Evolutionary conservation across 192 early-diverging fungal species (phyloP).

Genomic region (Geosiphon pyriformis): DNA sequence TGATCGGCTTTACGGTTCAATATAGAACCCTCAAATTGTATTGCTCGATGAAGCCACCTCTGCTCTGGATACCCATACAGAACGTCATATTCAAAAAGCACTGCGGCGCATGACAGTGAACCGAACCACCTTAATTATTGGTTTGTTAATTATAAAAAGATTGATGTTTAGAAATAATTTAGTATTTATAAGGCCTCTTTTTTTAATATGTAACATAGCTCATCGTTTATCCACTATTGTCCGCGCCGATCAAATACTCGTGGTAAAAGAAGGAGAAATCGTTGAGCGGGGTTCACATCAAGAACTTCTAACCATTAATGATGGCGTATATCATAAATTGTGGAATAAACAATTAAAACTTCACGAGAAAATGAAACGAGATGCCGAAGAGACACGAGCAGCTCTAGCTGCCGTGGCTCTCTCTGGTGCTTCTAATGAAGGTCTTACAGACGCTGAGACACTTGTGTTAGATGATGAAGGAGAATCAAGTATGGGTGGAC

Average conservation of each 20-base stretch:
- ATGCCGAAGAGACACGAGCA: slow-evolving; percentile 1
- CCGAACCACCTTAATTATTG: slow-evolving; percentile 83
- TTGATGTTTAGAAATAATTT: no score
- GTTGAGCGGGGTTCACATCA: slow-evolving; percentile 56
- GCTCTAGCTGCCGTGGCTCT: neutral
- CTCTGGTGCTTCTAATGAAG: neutral
- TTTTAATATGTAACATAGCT: no score
- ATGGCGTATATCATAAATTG: slow-evolving; percentile 70
- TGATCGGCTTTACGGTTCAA: no score
- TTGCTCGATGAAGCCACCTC: slow-evolving; percentile 59
- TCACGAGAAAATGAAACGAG: slow-evolving; percentile 19
- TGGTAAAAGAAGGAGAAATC: slow-evolving; percentile 66
- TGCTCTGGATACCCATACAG: slow-evolving; percentile 37
- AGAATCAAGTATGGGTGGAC: neutral
- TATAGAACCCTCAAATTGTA: slow-evolving; percentile 50
- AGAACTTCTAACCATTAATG: slow-evolving; percentile 20
- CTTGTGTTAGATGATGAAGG: slow-evolving; percentile 5
- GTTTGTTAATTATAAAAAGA: neutral
- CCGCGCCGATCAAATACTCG: slow-evolving; percentile 72
- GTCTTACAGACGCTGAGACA: neutral
- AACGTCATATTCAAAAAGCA: slow-evolving; percentile 63
- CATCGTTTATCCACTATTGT: slow-evolving; percentile 74
- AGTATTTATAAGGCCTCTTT: no score
- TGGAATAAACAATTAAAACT: slow-evolving; percentile 54
- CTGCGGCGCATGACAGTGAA: slow-evolving; percentile 63